phyloP scores from a whole-genome alignment of 192 early-diverging fungal genomes.

The Coemansia sp. region DNA sequence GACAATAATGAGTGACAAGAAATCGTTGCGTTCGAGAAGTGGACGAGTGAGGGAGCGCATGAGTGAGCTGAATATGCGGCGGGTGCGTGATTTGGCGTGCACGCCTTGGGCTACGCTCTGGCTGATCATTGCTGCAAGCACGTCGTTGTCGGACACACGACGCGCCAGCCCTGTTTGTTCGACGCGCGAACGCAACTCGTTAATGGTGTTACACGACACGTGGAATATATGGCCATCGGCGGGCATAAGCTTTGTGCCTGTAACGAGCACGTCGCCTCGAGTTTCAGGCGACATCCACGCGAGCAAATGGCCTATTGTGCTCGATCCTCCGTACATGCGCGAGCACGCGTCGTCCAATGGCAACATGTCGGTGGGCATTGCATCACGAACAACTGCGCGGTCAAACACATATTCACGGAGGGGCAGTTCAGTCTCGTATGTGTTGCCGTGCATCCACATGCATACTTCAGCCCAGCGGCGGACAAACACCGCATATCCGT shows the following conservation, averaged over 20 bases:
- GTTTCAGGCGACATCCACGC: slow-evolving; percentile 44
- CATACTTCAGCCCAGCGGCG: slow-evolving; percentile 44
- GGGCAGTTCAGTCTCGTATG: slow-evolving; percentile 1
- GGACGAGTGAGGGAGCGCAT: background rate
- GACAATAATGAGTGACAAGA: slow-evolving; percentile 4
- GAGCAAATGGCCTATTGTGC: slow-evolving; percentile 22
- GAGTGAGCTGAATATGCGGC: background rate
- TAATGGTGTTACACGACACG: background rate
- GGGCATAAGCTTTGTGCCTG: background rate
- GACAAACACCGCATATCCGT: slow-evolving; percentile 39
- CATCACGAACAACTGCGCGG: slow-evolving; percentile 15
- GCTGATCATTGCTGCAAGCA: slow-evolving; percentile 17
- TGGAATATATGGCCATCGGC: slow-evolving; percentile 4
- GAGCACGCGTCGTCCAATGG: slow-evolving; percentile 13
- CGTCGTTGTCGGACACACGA: slow-evolving; percentile 26
- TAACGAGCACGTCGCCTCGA: slow-evolving; percentile 13
- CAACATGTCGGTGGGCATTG: slow-evolving; percentile 20
- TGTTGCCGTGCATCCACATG: slow-evolving; percentile 11
- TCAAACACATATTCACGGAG: slow-evolving; percentile 29
- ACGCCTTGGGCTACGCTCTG: slow-evolving; percentile 9
- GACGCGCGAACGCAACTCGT: background rate
- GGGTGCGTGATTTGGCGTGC: background rate
- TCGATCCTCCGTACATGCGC: slow-evolving; percentile 11
- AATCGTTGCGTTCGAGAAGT: background rate
- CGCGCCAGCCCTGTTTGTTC: background rate